Conservation (phyloP, 257 asterid species). For the Linderniella brevidens region DNA sequence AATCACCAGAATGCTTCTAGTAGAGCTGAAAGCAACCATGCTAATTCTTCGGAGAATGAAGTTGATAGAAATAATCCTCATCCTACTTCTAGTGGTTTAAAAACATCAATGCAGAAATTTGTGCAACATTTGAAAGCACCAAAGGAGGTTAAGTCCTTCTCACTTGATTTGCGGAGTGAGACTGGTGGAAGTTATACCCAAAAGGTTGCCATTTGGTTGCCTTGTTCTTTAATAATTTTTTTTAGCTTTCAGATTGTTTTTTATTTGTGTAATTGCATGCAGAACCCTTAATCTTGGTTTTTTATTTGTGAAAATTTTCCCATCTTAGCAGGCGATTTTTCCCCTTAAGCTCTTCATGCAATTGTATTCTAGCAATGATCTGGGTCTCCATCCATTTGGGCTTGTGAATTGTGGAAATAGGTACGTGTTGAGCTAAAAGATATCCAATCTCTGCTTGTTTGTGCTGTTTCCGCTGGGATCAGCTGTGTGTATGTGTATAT, state of each 20-base stretch:
- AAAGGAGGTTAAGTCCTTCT: conserved; percentile 23
- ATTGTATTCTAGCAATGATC: conserved; percentile 20
- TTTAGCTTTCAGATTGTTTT: background rate
- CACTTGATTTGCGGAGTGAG: conserved; percentile 17
- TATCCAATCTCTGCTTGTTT: background rate
- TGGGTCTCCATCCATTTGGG: conserved; percentile 36
- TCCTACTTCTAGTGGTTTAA: conserved; percentile 20
- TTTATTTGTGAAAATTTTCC: conserved; percentile 6
- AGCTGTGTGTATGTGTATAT: background rate
- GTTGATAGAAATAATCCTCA: conserved; percentile 13
- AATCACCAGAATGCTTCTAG: conserved; percentile 12
- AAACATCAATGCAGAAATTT: conserved; percentile 34
- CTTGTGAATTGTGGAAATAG: conserved; percentile 45
- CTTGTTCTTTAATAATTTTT: background rate
- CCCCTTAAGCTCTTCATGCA: conserved; percentile 31
- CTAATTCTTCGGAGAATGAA: conserved; percentile 21
- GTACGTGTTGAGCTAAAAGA: conserved; percentile 11
- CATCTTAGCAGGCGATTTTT: conserved; percentile 20
- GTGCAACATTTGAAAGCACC: conserved; percentile 35
- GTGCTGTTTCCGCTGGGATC: background rate
- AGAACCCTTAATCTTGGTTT: background rate
- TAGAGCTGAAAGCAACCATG: conserved; percentile 11
- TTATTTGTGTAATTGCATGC: background rate
- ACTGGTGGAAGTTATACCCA: conserved; percentile 16
- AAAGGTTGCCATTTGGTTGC: conserved; percentile 17